Conservation (phyloP, 164 flowering plant genomes). For the Umbellularia californica region DNA sequence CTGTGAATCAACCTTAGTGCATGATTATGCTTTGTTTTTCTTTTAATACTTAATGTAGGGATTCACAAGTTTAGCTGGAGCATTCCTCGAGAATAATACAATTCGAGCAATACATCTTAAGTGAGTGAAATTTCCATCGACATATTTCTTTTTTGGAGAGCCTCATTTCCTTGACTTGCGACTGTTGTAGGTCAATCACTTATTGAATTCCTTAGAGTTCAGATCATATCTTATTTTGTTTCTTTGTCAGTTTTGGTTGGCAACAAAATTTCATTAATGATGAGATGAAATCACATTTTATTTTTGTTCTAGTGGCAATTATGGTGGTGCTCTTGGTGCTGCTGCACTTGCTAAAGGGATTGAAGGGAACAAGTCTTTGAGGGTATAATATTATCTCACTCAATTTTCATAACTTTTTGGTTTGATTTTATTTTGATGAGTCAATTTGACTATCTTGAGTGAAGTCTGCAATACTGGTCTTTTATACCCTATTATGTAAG, state of each 20-base stretch:
- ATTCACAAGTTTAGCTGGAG: conserved; percentile 82
- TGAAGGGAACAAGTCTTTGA: conserved; percentile 82
- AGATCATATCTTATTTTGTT: neutral
- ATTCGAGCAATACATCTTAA: conserved; percentile 64
- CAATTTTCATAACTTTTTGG: neutral
- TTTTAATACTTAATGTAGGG: conserved; percentile 68
- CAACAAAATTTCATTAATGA: neutral
- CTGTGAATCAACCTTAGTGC: neutral
- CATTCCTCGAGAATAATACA: conserved; percentile 75
- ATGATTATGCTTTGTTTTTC: conserved; percentile 1
- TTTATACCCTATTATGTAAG: neutral
- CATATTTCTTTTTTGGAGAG: neutral
- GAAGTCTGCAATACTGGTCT: neutral
- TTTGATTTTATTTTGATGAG: neutral
- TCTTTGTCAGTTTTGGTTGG: neutral
- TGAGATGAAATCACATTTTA: conserved; percentile 1
- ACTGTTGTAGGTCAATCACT: neutral
- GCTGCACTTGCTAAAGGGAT: conserved; percentile 90
- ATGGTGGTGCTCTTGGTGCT: conserved; percentile 94
- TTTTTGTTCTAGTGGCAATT: conserved; percentile 67
- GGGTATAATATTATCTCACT: conserved; percentile 40
- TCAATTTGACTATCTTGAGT: neutral
- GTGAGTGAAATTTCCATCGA: conserved; percentile 41
- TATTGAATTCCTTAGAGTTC: neutral
- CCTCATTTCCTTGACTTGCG: neutral